These are phyloP conservation scores for Bryoerythrophyllum caledonicum DNA, from an alignment of 225 moss, liverwort and hornwort genomes.

Conservation along the genomic window DNA sequence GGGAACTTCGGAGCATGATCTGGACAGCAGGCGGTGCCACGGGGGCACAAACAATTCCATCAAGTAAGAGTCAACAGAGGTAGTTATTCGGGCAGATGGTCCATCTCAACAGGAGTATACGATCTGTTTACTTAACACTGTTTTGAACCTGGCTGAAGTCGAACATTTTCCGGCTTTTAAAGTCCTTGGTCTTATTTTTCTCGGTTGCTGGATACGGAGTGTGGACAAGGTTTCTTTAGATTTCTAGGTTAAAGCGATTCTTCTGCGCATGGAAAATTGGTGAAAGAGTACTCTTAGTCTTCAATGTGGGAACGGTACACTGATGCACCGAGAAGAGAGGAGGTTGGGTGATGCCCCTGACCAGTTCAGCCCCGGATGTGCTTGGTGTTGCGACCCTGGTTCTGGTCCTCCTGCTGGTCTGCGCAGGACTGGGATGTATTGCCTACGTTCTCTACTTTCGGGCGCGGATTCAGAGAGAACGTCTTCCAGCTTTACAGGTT, in stretches of 20 bases:
- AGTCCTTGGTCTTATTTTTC: slow-evolving; percentile 1
- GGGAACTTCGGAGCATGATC: slow-evolving; percentile 31
- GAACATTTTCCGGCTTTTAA: slow-evolving; percentile 18
- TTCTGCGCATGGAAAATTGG: slow-evolving; percentile 35
- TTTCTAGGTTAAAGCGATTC: slow-evolving; percentile 22
- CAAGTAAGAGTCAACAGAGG: slow-evolving; percentile 28
- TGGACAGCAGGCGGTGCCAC: slow-evolving; percentile 38
- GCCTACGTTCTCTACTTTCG: slow-evolving; percentile 91
- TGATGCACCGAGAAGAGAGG: slow-evolving; percentile 65
- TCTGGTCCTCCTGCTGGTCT: slow-evolving; percentile 83
- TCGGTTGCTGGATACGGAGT: slow-evolving; percentile 10
- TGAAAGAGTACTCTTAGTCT: slow-evolving; percentile 37
- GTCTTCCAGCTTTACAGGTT: slow-evolving; percentile 69
- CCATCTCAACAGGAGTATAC: slow-evolving; percentile 6
- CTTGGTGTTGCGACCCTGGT: slow-evolving; percentile 95
- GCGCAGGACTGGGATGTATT: slow-evolving; percentile 86
- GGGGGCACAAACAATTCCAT: slow-evolving; percentile 25
- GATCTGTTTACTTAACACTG: slow-evolving; percentile 6
- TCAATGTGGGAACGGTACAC: slow-evolving; percentile 59
- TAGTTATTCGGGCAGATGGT: slow-evolving; percentile 29
- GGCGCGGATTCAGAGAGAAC: slow-evolving; percentile 76
- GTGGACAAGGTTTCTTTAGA: slow-evolving; percentile 1
- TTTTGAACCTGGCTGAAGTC: slow-evolving; percentile 22
- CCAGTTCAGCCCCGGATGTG: slow-evolving; percentile 98
- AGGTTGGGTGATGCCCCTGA: slow-evolving; percentile 99